Evolutionary conservation across 192 early-diverging fungal genomes (phyloP).

Genomic region (Coemansia brasiliensis): DNA sequence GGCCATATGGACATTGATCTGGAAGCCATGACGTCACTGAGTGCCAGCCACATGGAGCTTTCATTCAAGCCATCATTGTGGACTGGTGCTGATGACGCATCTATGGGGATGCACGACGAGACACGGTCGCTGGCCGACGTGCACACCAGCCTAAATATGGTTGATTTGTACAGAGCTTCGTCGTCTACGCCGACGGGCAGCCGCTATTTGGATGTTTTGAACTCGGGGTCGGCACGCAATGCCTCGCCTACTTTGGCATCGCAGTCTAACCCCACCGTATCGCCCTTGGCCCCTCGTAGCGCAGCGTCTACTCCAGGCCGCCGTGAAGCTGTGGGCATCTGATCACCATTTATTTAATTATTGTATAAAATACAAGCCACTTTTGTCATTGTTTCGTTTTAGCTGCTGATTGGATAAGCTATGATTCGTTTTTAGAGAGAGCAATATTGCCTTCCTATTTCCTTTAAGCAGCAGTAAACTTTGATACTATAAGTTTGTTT

Average conservation of each 20-base stretch:
- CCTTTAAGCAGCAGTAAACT: conserved; percentile 12
- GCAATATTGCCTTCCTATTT: too few relatives aligned
- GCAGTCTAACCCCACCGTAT: conserved; percentile 11
- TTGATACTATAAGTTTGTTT: neutral
- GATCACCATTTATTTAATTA: neutral
- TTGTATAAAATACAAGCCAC: neutral
- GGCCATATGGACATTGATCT: conserved; percentile 26
- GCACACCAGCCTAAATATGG: conserved; percentile 16
- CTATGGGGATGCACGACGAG: conserved; percentile 19
- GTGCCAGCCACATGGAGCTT: conserved; percentile 27
- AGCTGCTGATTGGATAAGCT: conserved; percentile 5
- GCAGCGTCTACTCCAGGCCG: conserved; percentile 51
- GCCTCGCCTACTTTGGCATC: conserved; percentile 19
- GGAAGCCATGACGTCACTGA: conserved; percentile 44
- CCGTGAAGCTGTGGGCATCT: conserved; percentile 37
- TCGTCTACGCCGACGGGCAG: conserved; percentile 38
- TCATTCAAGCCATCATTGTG: conserved; percentile 45
- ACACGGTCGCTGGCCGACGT: conserved; percentile 39
- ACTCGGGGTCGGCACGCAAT: conserved; percentile 15
- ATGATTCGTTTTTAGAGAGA: too few relatives aligned
- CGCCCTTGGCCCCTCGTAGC: conserved; percentile 48
- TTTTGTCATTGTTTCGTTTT: neutral
- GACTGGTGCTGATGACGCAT: conserved; percentile 17
- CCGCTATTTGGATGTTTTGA: conserved; percentile 10
- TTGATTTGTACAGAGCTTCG: conserved; percentile 41